Evolutionary conservation across 768 basidiomycete species (phyloP).

Genomic region (Tremella fuciformis): DNA sequence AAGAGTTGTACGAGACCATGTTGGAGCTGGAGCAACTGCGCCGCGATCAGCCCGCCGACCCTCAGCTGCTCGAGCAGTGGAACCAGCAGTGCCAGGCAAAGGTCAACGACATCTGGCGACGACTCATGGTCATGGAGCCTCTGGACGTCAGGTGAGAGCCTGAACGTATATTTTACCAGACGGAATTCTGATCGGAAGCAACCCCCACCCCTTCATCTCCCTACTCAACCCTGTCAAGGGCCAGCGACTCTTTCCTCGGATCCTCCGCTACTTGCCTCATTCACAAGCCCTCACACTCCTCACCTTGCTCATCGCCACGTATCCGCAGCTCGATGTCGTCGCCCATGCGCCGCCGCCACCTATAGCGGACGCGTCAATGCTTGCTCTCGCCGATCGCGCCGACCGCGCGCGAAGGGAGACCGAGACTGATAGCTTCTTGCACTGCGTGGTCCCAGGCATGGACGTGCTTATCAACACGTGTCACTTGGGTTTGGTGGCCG

Average conservation of each 20-base stretch:
- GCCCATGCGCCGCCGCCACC: conserved; percentile 69
- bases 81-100: conserved; percentile 40
- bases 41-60: conserved; percentile 64
- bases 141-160: conserved; percentile 78
- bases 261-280: conserved; percentile 75
- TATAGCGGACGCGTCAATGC: conserved; percentile 55
- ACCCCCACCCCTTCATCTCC: conserved; percentile 95
- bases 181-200: conserved; percentile 56
- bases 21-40: conserved; percentile 80
- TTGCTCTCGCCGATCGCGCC: conserved; percentile 45
- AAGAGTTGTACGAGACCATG: conserved; percentile 78
- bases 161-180: background rate
- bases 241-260: conserved; percentile 83
- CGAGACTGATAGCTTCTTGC: conserved; percentile 87
- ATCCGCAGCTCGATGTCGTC: conserved; percentile 89
- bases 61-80: conserved; percentile 42
- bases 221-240: conserved; percentile 84
- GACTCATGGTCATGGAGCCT: conserved; percentile 78
- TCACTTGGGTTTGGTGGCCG: conserved; percentile 75
- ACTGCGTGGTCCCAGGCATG: conserved; percentile 80
- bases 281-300: conserved; percentile 80
- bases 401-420: conserved; percentile 60
- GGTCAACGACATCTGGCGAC: conserved; percentile 73
- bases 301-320: conserved; percentile 89
- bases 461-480: conserved; percentile 75